A percentile compares a stretch with the other conserved stretches of the same genome.
These are phyloP conservation scores for Candolleomyces eurysporus DNA, from an alignment of 768 basidiomycete species.

Conservation along the genomic window DNA sequence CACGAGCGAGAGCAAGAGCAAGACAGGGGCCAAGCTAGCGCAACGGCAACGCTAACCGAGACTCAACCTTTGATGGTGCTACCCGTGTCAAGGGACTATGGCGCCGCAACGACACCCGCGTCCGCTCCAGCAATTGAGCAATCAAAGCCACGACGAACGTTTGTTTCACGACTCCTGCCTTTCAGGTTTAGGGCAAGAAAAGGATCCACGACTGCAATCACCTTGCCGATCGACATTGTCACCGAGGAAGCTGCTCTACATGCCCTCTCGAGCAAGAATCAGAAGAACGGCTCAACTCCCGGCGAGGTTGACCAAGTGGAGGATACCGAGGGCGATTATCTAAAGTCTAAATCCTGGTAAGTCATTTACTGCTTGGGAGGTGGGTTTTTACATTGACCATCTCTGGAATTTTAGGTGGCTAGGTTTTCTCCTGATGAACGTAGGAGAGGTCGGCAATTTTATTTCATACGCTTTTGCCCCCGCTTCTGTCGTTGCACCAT, in stretches of 20 bases:
- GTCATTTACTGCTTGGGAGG: constrained; percentile 14
- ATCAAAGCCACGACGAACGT: constrained; percentile 17
- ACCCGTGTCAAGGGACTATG: constrained; percentile 19
- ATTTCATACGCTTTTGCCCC: constrained; percentile 88
- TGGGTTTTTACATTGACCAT: constrained; percentile 5
- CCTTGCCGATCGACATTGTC: constrained; percentile 42
- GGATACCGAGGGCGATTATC: constrained; percentile 68
- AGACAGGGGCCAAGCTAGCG: background rate
- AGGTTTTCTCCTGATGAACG: constrained; percentile 84
- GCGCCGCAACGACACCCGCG: constrained; percentile 13
- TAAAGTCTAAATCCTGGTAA: constrained; percentile 83
- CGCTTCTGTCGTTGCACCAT: constrained; percentile 89
- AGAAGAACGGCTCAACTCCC: constrained; percentile 9
- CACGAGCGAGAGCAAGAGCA: background rate
- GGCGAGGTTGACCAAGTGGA: constrained; percentile 26
- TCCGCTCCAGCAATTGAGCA: constrained; percentile 2
- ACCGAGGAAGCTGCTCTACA: constrained; percentile 35
- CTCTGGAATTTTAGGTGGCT: constrained; percentile 62
- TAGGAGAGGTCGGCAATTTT: constrained; percentile 91
- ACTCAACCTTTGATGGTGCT: background rate
- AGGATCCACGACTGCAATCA: constrained; percentile 9
- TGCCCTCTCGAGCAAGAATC: constrained; percentile 18
- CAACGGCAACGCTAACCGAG: constrained; percentile 15
- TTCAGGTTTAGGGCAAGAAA: constrained; percentile 25
- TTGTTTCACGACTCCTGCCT: constrained; percentile 35